These are phyloP conservation scores for Penicillium sp. DNA, from an alignment of 2,329 filamentous ascomycete species.

Conservation along the genomic window DNA sequence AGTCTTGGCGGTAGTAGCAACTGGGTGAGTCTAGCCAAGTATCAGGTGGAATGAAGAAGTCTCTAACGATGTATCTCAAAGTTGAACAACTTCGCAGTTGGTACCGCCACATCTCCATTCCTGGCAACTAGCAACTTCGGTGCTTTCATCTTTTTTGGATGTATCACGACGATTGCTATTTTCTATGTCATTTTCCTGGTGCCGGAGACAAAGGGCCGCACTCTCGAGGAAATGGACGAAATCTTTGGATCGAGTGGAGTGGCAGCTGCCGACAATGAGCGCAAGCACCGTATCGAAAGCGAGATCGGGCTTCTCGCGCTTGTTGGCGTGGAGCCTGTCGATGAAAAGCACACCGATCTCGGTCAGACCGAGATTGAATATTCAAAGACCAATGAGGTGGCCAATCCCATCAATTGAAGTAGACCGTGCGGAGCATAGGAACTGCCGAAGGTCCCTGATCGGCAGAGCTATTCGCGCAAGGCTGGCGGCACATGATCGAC, in stretches of 20 bases:
- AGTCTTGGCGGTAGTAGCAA: conserved; percentile 35
- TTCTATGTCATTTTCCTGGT: conserved; percentile 32
- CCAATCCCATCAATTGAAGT: not conserved
- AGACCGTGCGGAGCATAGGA: not conserved
- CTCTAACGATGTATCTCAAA: conserved; percentile 11
- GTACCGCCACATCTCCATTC: conserved; percentile 70
- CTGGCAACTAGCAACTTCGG: conserved; percentile 65
- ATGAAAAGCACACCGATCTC: conserved; percentile 10
- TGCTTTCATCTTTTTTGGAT: conserved; percentile 72
- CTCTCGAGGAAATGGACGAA: conserved; percentile 43
- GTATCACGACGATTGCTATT: conserved; percentile 28
- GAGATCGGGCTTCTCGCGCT: conserved; percentile 33
- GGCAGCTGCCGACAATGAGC: conserved; percentile 28
- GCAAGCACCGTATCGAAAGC: conserved; percentile 30
- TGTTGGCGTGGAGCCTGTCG: conserved; percentile 24
- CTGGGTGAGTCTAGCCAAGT: conserved; percentile 30
- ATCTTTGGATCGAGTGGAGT: conserved; percentile 37
- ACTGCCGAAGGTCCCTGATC: not conserved
- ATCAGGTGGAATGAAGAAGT: not conserved
- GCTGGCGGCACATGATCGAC: not conserved
- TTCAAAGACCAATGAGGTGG: conserved; percentile 5
- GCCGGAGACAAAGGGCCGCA: conserved; percentile 41
- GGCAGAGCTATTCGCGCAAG: not conserved
- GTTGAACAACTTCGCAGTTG: conserved; percentile 65
- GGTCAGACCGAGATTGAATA: conserved; percentile 7